Percentiles rank a stretch among this genome's conserved stretches.
Evolutionary conservation across 2,329 filamentous ascomycete species (phyloP).

Genomic region (Colletotrichum agaves): DNA sequence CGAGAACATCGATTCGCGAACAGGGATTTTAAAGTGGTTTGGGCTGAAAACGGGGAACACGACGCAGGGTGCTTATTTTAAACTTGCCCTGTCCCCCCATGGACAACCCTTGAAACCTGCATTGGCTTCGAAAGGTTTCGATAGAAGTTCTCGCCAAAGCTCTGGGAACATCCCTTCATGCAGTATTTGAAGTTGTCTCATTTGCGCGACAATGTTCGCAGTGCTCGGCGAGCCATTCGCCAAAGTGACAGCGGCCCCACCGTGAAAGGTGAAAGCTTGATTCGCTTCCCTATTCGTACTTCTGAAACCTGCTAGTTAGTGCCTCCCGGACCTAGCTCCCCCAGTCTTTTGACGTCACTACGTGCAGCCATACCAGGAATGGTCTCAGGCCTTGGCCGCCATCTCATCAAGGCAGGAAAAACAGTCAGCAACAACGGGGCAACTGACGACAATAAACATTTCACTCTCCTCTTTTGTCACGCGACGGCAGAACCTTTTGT

Average conservation of each 20-base stretch:
- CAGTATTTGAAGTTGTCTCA: not conserved
- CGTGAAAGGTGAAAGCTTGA: constrained; percentile 31
- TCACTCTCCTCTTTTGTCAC: not conserved
- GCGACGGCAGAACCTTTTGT: not conserved
- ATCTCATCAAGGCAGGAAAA: constrained; percentile 14
- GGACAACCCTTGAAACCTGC: constrained; percentile 26
- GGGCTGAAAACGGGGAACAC: constrained; percentile 19
- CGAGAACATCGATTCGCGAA: not conserved
- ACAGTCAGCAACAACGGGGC: constrained; percentile 21
- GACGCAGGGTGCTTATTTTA: not conserved
- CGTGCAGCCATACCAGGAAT: constrained; percentile 13
- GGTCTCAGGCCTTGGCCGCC: not conserved
- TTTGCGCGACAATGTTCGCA: not conserved
- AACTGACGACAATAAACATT: not conserved
- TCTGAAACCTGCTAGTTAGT: constrained; percentile 30
- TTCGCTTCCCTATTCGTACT: constrained; percentile 14
- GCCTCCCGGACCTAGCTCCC: constrained; percentile 16
- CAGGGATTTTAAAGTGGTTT: not conserved
- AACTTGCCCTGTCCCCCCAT: not conserved
- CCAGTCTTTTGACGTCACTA: constrained; percentile 32
- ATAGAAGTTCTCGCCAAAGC: not conserved
- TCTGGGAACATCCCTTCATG: constrained; percentile 11
- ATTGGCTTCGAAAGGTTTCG: not conserved
- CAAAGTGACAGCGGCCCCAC: constrained; percentile 15
- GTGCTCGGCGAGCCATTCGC: not conserved